phyloP scores from a whole-genome alignment of 305 asterid species.

The Fraxinus baroniana region DNA sequence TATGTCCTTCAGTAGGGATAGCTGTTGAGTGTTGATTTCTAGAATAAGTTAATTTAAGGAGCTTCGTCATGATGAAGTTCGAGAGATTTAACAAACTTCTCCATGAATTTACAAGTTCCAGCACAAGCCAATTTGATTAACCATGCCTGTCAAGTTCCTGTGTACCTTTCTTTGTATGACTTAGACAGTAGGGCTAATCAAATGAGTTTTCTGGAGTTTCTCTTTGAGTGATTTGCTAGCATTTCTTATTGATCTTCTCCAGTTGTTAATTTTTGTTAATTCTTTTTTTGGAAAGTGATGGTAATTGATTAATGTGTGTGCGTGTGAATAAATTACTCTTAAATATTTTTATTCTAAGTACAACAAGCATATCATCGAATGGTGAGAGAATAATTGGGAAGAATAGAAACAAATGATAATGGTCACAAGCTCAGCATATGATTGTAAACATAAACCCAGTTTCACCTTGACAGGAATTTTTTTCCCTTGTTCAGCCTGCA shows the following conservation, averaged over 20 bases:
- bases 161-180: neutral
- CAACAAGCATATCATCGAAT: neutral
- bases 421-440: no score
- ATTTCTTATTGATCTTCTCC: neutral
- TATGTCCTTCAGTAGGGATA: neutral
- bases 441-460: neutral
- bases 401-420: neutral
- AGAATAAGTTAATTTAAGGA: neutral
- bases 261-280: neutral
- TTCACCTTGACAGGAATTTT: neutral
- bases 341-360: neutral
- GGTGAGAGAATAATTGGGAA: neutral
- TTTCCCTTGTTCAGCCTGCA: neutral
- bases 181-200: neutral
- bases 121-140: neutral
- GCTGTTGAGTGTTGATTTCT: neutral
- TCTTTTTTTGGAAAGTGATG: neutral
- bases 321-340: neutral
- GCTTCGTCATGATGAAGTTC: neutral
- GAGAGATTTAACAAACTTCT: neutral
- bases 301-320: neutral
- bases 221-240: neutral
- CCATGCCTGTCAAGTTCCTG: neutral
- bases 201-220: neutral
- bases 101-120: neutral